Base-by-base conservation (phyloP, 139 green algal species). In the Cymbomonas tetramitiformis region DNA sequence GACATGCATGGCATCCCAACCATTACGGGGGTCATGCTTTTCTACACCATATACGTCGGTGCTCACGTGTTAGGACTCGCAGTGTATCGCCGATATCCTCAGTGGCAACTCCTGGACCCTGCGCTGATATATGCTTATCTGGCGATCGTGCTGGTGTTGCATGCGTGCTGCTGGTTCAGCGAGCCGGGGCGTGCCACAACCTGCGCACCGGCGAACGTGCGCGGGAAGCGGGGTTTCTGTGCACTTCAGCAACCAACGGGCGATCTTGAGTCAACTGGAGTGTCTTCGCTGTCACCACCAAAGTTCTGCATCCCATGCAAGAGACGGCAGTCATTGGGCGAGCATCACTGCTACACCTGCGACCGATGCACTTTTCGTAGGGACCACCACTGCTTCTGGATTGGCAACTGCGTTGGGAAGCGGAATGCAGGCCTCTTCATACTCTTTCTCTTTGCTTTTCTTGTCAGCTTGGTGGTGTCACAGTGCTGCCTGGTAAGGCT, bases 391-490 rank as follows among this genome's bases (percentile, higher is more conserved):
- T 86, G 79, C 64, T 61, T 71, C 21, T 85, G 81, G 84, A 77
- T 85, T 12, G 86, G 86, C 66, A 94, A 92, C 53, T 95, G 86
- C 69, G 78, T 95, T 0, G 86, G 86, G 0, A 85, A 94, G 43
- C 62, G 62, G 30, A 95, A 95, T 74, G 88, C 94, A 69, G 77
- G 81, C 19, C 57, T 72, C 15, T 95, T 95, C 71, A 74, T 95
- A 28, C 68, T 86, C 32, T 53, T 85, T 79, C 30, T 75, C 30
- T 52, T 68, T 26, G n/a, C n/a, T n/a, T n/a, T n/a, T n/a, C n/a
- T n/a, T n/a, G n/a, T n/a, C n/a, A n/a, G n/a, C n/a, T n/a, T n/a
- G n/a, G n/a, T n/a, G n/a, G n/a, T n/a, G n/a, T n/a, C n/a, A n/a
- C n/a, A n/a, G n/a, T n/a, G n/a, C n/a, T n/a, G n/a, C n/a, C n/a